Evolutionary conservation across 208 protist genomes (phyloP), one percentile per base, ranked within the genome.

Genomic region (Leishmania tropica): DNA sequence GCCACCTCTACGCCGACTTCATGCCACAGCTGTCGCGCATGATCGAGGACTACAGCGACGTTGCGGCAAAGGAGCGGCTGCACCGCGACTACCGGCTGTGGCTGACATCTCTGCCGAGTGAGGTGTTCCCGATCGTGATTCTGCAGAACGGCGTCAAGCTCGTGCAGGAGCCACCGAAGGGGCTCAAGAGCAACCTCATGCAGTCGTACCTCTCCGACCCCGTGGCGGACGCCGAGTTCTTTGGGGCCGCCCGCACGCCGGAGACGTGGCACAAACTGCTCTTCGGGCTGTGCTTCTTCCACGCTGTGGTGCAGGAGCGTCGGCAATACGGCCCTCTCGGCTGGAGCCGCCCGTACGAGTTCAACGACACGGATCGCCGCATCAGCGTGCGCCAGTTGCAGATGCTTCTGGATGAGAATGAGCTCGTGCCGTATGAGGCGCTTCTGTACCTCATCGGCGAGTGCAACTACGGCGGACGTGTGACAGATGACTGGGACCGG

Each of bases 81-180:
- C 87, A 99, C 89, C 89, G 89, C 64, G 90, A 99, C 76, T 99
- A 99, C 92, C 93, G 99, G 31, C 86, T 99, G 24, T 99, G 99
- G 99, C 94, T 99, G 45, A 99, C 99, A 19, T 98, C 97, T 13
- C 97, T 99, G 87, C 99, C 99, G 13, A 97, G 96, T 65, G 89
- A 96, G n/a, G 90, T 90, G 13, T 99, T 99, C 93, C 99, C 99
- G 28, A 98, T 99, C 76, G 90, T 96, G 37, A 99, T 99, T 78
- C 88, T 99, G 74, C 98, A 99, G 89, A 98, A 99, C 87, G 97
- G 98, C 58, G 95, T 99, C 62, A 99, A 99, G 91, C 92, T 99
- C 78, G 99, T 99, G 64, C 98, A 99, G 86, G 99, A 99, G 92
- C 99, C 99, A 31, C 99, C 99, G 37, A 98, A 97, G 83, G 98